Conservation (phyloP, 1,139 yeast species). For the Yamadazyma mexicana region DNA sequence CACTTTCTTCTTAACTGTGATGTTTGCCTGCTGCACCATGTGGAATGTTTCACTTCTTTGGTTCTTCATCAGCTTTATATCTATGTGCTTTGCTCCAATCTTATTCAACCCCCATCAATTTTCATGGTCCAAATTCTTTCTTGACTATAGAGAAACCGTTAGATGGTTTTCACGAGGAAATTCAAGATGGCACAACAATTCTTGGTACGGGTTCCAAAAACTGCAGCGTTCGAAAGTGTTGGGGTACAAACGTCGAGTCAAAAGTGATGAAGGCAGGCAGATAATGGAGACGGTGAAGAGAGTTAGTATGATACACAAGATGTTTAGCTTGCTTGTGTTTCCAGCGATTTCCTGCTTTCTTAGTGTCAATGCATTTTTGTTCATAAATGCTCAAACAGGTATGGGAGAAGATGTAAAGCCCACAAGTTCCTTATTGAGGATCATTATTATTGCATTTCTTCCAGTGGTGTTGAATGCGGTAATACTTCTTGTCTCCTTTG, state of each 20-base stretch:
- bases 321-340: conserved; percentile 52
- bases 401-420: conserved; percentile 37
- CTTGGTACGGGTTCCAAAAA: conserved; percentile 65
- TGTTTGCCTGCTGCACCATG: conserved; percentile 65
- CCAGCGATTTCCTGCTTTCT: conserved; percentile 46
- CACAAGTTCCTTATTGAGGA: conserved; percentile 15
- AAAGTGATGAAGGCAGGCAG: conserved; percentile 7
- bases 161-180: conserved; percentile 74
- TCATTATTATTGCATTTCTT: conserved; percentile 42
- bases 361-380: conserved; percentile 61
- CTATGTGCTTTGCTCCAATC: conserved; percentile 76
- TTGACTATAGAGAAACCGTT: conserved; percentile 67
- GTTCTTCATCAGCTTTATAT: conserved; percentile 78
- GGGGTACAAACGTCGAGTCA: conserved; percentile 52
- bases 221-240: conserved; percentile 58
- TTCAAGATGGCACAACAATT: conserved; percentile 41
- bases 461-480: conserved; percentile 55
- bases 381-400: conserved; percentile 71
- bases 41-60: conserved; percentile 79
- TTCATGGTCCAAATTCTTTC: conserved; percentile 62
- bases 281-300: conserved; percentile 39
- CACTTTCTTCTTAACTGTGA: conserved; percentile 52
- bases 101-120: conserved; percentile 88
- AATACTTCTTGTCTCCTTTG: conserved; percentile 42
- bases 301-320: conserved; percentile 33